These are phyloP conservation scores for Ceratocystis cubensis DNA, from an alignment of 2,329 filamentous ascomycete genomes.

Conservation along the genomic window DNA sequence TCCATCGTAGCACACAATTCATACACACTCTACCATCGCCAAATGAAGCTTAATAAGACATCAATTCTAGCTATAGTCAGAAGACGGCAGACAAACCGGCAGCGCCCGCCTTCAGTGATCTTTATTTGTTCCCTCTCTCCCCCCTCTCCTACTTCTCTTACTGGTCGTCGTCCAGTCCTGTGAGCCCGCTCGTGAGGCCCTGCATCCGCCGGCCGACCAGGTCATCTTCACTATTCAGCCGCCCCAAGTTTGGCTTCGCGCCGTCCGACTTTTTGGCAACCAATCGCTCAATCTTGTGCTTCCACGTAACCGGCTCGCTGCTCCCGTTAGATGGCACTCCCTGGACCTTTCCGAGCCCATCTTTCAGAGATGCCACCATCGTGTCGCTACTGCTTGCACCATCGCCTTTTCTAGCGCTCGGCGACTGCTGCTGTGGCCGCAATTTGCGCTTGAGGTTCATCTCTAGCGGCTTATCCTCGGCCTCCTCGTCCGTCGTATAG, in stretches of 20 bases:
- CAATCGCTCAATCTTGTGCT: conserved; percentile 23
- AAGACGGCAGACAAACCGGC: not conserved
- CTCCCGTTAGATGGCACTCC: conserved; percentile 25
- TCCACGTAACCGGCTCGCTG: conserved; percentile 25
- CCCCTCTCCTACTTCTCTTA: not conserved
- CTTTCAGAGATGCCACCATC: conserved; percentile 22
- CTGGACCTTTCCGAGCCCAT: conserved; percentile 22
- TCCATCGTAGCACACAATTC: no score
- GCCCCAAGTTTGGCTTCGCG: conserved; percentile 33
- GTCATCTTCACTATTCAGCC: conserved; percentile 46
- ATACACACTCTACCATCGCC: no score
- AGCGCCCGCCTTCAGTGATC: not conserved
- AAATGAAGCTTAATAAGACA: no score
- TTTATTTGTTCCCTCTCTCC: not conserved
- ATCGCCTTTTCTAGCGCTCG: conserved; percentile 21
- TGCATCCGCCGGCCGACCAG: conserved; percentile 46
- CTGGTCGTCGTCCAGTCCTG: conserved; percentile 36
- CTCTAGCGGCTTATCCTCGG: conserved; percentile 71
- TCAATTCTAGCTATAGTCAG: no score
- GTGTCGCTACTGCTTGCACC: conserved; percentile 21
- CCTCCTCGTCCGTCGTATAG: conserved; percentile 27
- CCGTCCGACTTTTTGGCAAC: conserved; percentile 30
- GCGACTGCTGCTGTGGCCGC: conserved; percentile 19
- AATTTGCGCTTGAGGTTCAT: conserved; percentile 36
- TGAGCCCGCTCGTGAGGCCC: conserved; percentile 42